Conservation (phyloP, 1,139 yeast genomes). For the Kodamaea anthophila region DNA sequence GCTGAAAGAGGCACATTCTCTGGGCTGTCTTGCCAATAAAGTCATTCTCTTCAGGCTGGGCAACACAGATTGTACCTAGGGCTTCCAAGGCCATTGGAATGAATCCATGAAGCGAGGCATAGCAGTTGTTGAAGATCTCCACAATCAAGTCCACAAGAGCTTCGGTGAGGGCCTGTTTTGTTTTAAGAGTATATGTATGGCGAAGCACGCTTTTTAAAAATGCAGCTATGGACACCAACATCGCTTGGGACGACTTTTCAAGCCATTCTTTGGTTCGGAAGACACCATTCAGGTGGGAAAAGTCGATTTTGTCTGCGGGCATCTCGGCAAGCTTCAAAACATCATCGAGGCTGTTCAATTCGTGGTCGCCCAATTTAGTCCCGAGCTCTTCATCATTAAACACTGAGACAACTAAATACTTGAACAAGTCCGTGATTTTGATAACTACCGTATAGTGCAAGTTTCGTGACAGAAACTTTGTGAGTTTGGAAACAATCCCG, state of each 20-base stretch:
- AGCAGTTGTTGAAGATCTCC: conserved; percentile 23
- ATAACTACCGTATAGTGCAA: conserved; percentile 22
- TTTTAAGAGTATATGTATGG: conserved; percentile 15
- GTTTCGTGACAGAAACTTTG: conserved; percentile 23
- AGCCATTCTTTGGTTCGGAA: conserved; percentile 60
- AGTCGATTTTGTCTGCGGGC: neutral
- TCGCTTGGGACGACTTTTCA: conserved; percentile 55
- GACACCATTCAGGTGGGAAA: conserved; percentile 2
- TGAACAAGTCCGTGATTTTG: conserved; percentile 18
- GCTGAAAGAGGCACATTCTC: conserved; percentile 1
- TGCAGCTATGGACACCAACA: conserved; percentile 39
- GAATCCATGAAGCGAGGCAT: conserved; percentile 26
- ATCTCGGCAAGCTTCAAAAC: neutral
- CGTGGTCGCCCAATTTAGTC: conserved; percentile 4
- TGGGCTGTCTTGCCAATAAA: conserved; percentile 2
- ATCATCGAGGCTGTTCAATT: conserved; percentile 6
- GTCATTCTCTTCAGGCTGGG: conserved; percentile 4
- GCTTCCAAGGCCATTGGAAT: conserved; percentile 28
- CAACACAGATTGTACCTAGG: conserved; percentile 16
- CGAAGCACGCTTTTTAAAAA: conserved; percentile 23
- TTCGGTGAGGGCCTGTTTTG: conserved; percentile 19
- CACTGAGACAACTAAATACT: conserved; percentile 18
- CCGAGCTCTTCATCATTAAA: conserved; percentile 20
- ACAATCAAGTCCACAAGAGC: conserved; percentile 20
- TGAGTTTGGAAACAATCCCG: conserved; percentile 30